phyloP scores from a whole-genome alignment of 257 asterid species.

The Catharanthus roseus region DNA sequence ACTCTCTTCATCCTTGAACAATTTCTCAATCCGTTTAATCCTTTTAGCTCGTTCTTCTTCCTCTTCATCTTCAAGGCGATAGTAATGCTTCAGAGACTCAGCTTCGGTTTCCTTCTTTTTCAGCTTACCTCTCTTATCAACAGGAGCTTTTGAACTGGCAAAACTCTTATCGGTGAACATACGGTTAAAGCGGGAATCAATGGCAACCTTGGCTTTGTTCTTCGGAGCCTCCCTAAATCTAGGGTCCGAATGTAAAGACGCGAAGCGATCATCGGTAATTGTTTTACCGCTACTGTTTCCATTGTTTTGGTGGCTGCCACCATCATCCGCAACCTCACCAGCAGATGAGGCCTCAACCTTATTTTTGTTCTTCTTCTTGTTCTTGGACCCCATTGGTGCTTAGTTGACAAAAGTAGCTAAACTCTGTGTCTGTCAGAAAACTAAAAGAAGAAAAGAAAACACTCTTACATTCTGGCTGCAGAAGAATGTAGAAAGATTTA shows the following conservation, averaged over 20 bases:
- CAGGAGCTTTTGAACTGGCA: constrained; percentile 46
- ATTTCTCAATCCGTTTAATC: constrained; percentile 14
- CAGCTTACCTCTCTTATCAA: constrained; percentile 80
- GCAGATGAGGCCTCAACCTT: constrained; percentile 8
- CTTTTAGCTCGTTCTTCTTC: constrained; percentile 15
- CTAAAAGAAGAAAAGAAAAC: neutral
- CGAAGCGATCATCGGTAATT: constrained; percentile 71
- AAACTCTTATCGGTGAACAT: constrained; percentile 52
- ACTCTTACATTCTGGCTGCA: too few relatives aligned
- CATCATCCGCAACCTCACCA: neutral
- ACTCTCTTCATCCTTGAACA: constrained; percentile 18
- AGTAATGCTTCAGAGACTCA: constrained; percentile 46
- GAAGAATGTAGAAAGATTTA: too few relatives aligned
- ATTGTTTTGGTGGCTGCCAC: constrained; percentile 18
- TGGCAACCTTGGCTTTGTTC: constrained; percentile 55
- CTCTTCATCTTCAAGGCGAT: constrained; percentile 39
- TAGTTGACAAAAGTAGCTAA: neutral
- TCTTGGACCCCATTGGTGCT: constrained; percentile 38
- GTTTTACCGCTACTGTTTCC: constrained; percentile 21
- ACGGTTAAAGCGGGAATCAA: constrained; percentile 69
- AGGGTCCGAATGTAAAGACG: constrained; percentile 70
- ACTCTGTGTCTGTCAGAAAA: neutral
- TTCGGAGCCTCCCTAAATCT: constrained; percentile 75
- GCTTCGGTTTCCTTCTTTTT: constrained; percentile 29
- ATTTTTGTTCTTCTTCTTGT: constrained; percentile 25